Evolutionary conservation across 805 yeast species (phyloP).

Genomic region (Cyberlindnera mississippiensis): DNA sequence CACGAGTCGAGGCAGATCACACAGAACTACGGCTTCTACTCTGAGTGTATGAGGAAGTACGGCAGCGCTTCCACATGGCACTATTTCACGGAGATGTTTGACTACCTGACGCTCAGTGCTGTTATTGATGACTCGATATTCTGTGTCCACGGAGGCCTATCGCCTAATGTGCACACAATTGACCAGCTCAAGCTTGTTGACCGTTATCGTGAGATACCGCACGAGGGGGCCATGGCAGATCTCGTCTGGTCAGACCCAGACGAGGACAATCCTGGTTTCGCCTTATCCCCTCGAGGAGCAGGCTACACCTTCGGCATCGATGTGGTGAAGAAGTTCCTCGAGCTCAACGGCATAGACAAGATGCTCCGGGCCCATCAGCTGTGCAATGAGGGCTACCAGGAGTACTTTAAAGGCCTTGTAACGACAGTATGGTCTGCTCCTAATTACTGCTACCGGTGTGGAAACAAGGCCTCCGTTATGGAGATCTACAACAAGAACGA

Average conservation of each 20-base stretch:
- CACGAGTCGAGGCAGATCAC: slow-evolving; percentile 97
- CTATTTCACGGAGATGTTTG: slow-evolving; percentile 88
- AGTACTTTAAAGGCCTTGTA: slow-evolving; percentile 84
- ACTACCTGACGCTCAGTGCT: slow-evolving; percentile 82
- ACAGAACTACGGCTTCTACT: slow-evolving; percentile 93
- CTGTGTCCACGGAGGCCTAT: slow-evolving; percentile 95
- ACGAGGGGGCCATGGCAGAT: slow-evolving; percentile 99
- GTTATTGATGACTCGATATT: slow-evolving; percentile 87
- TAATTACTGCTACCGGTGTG: slow-evolving; percentile 94
- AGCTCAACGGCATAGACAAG: slow-evolving; percentile 72
- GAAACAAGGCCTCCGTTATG: slow-evolving; percentile 94
- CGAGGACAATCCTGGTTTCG: slow-evolving; percentile 69
- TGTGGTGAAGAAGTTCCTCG: slow-evolving; percentile 82
- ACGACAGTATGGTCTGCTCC: slow-evolving; percentile 99
- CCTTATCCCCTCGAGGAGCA: slow-evolving; percentile 93
- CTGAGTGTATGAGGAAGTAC: slow-evolving; percentile 90
- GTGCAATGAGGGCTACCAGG: slow-evolving; percentile 94
- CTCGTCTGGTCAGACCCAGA: slow-evolving; percentile 99
- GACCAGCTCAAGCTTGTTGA: slow-evolving; percentile 91
- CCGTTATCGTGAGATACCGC: slow-evolving; percentile 92
- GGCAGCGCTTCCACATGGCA: slow-evolving; percentile 81
- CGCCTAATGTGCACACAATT: slow-evolving; percentile 90
- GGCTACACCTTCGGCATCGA: slow-evolving; percentile 94
- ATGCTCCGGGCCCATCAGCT: slow-evolving; percentile 93
- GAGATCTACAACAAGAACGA: slow-evolving; percentile 73